These are phyloP conservation scores for Colletotrichum sp. DNA, from an alignment of 2,329 filamentous ascomycete species.

Conservation along the genomic window DNA sequence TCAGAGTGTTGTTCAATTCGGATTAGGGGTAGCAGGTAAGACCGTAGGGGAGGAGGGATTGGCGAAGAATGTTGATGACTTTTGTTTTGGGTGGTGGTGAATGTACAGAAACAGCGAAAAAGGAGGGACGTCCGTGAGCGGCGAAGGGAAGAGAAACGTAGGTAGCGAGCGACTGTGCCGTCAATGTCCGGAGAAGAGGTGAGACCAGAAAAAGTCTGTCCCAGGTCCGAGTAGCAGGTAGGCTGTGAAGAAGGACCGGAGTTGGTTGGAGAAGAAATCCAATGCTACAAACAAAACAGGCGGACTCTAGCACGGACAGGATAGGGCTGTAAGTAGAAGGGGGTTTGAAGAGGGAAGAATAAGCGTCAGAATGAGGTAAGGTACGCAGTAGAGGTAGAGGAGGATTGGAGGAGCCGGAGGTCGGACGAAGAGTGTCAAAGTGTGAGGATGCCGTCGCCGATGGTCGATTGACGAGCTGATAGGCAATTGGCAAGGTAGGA, in stretches of 20 bases:
- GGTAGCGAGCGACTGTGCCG: background rate
- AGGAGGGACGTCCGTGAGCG: background rate
- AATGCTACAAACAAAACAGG: background rate
- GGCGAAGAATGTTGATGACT: slow-evolving; percentile 1
- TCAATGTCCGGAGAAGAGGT: background rate
- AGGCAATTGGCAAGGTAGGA: background rate
- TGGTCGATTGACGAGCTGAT: background rate
- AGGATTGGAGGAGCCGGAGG: background rate
- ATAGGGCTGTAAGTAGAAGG: background rate
- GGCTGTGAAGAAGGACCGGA: background rate
- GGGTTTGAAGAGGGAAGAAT: background rate
- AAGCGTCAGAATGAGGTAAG: background rate
- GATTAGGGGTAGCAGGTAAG: background rate
- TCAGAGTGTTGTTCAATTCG: background rate
- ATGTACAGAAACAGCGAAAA: background rate
- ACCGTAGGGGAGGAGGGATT: background rate
- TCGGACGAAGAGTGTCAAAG: background rate
- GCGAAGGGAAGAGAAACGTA: background rate
- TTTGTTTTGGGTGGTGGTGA: background rate
- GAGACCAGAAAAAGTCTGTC: background rate
- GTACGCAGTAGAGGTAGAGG: background rate
- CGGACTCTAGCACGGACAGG: slow-evolving; percentile 1
- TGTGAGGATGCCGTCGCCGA: background rate
- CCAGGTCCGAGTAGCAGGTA: background rate
- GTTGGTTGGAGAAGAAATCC: background rate